Evolutionary conservation across 768 basidiomycete species (phyloP).

Genomic region (Dacryopinax primogenitus): DNA sequence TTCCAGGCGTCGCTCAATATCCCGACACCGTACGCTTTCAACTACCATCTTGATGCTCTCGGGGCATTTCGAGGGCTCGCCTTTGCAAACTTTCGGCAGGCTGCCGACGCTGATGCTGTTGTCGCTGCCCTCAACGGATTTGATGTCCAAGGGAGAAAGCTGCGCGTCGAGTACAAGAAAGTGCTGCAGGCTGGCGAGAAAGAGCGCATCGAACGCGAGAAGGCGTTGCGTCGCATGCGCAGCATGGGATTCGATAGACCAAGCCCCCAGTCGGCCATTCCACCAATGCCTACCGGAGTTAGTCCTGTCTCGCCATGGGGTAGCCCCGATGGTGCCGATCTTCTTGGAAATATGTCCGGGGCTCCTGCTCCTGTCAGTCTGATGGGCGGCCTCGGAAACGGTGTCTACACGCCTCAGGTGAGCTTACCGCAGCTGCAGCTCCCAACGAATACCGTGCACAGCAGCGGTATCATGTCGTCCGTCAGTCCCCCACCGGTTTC

Average conservation of each 20-base stretch:
- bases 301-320: conserved; percentile 11
- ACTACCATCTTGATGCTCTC: conserved; percentile 94
- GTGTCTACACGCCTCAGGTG: neutral
- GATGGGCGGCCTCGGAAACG: conserved; percentile 1
- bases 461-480: neutral
- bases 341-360: conserved; percentile 1
- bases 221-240: conserved; percentile 94
- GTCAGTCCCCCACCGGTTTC: conserved; percentile 35
- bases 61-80: conserved; percentile 95
- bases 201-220: conserved; percentile 95
- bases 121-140: conserved; percentile 93
- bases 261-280: conserved; percentile 31
- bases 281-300: conserved; percentile 6
- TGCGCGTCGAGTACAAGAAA: conserved; percentile 98
- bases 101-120: conserved; percentile 85
- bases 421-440: conserved; percentile 1
- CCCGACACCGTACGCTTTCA: conserved; percentile 97
- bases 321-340: neutral
- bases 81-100: conserved; percentile 92
- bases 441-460: neutral
- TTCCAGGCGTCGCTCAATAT: conserved; percentile 74
- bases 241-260: conserved; percentile 84
- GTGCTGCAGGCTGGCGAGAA: conserved; percentile 98
- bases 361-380: neutral
- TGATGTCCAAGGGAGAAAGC: conserved; percentile 89